Evolutionary conservation across 352 stramenopile genomes (phyloP).

Genomic region (Aphanomyces stellatus): DNA sequence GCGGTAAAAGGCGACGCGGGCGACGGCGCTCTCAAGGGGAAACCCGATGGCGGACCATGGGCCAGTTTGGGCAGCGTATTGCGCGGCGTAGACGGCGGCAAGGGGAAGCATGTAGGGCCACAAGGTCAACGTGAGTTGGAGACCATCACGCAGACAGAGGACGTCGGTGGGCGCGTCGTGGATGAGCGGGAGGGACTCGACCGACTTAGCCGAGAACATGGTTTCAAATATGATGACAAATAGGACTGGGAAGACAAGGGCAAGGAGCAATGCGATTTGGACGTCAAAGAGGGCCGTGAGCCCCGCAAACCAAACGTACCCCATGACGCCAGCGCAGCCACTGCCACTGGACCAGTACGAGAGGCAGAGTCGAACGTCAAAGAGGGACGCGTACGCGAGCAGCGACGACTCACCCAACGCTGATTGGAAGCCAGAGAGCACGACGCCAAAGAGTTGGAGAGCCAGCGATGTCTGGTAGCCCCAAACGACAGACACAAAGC

Average conservation of each 20-base stretch:
- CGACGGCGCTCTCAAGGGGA: constrained; percentile 85
- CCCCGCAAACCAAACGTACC: constrained; percentile 84
- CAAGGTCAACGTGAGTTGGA: no score
- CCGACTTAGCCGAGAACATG: background rate
- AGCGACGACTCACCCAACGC: constrained; percentile 89
- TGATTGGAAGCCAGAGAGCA: constrained; percentile 75
- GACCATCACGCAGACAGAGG: no score
- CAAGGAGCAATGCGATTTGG: constrained; percentile 29
- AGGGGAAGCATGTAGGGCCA: no score
- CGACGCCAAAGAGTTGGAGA: constrained; percentile 83
- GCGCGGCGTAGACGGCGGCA: background rate
- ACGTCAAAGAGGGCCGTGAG: constrained; percentile 28
- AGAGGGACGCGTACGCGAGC: constrained; percentile 79
- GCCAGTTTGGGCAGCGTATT: background rate
- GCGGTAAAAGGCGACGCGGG: constrained; percentile 83
- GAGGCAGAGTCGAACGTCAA: constrained; percentile 66
- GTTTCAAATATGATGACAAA: constrained; percentile 52
- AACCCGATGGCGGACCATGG: constrained; percentile 58
- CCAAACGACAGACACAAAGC: constrained; percentile 63
- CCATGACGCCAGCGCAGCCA: constrained; percentile 85
- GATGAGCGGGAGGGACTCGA: background rate
- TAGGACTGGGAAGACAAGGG: constrained; percentile 59
- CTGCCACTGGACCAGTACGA: constrained; percentile 91
- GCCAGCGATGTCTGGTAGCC: constrained; percentile 39
- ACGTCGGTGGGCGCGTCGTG: no score